phyloP scores from a whole-genome alignment of 2,329 filamentous ascomycete genomes.

The Cyphellophora europaea region DNA sequence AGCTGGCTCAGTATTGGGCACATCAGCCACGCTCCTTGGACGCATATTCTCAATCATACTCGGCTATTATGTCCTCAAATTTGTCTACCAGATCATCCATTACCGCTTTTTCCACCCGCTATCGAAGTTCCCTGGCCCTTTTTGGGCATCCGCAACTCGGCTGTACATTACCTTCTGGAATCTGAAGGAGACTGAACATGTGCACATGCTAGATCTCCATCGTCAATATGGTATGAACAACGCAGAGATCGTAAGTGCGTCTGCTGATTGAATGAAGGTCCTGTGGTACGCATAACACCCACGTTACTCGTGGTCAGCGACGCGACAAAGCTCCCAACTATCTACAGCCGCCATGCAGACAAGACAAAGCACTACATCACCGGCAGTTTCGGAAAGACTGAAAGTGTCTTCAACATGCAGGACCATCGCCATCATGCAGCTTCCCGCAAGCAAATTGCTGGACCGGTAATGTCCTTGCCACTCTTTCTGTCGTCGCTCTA shows the following conservation, averaged over 20 bases:
- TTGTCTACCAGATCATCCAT: slow-evolving; percentile 29
- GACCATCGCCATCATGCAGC: slow-evolving; percentile 41
- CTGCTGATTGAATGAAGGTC: no score
- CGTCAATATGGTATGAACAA: slow-evolving; percentile 43
- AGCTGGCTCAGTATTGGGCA: not conserved
- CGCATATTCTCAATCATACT: not conserved
- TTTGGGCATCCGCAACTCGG: slow-evolving; percentile 36
- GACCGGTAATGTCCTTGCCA: no score
- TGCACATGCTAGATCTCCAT: slow-evolving; percentile 32
- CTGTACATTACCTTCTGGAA: slow-evolving; percentile 47
- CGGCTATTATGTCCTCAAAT: slow-evolving; percentile 7
- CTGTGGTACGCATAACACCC: slow-evolving; percentile 44
- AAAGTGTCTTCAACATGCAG: slow-evolving; percentile 50
- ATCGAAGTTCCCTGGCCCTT: slow-evolving; percentile 19
- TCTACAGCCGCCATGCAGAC: slow-evolving; percentile 47
- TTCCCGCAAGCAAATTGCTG: slow-evolving; percentile 45
- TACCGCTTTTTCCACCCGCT: slow-evolving; percentile 37
- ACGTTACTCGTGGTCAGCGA: slow-evolving; percentile 45
- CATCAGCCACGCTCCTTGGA: not conserved
- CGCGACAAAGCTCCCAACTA: slow-evolving; percentile 44
- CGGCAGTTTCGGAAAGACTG: slow-evolving; percentile 46
- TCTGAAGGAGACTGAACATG: slow-evolving; percentile 36
- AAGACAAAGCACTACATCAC: slow-evolving; percentile 53
- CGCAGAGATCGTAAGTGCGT: no score
- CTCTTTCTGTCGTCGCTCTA: not conserved